Evolutionary conservation across 192 early-diverging fungal genomes (phyloP).

Genomic region (Spizellomyces punctatus): DNA sequence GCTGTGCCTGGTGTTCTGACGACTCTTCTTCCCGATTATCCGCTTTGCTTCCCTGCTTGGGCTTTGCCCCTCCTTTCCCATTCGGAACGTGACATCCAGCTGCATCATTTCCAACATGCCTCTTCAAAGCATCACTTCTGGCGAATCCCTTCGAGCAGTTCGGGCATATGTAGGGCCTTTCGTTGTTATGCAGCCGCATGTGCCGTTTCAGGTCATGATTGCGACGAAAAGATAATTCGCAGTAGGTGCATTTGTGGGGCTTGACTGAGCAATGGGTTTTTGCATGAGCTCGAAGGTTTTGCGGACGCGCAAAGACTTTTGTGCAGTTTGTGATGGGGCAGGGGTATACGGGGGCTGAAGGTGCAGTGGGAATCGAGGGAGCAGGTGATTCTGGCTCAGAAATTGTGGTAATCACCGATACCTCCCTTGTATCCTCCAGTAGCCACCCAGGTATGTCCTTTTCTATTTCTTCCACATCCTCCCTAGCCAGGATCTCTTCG

Average conservation of each 20-base stretch:
- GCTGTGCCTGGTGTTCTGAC: too few species aligned
- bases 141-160: constrained; percentile 26
- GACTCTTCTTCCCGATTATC: too few species aligned
- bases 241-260: constrained; percentile 15
- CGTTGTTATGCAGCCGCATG: constrained; percentile 36
- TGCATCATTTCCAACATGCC: constrained; percentile 15
- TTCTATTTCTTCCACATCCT: too few species aligned
- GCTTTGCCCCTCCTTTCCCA: too few species aligned
- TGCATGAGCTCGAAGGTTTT: constrained; percentile 61
- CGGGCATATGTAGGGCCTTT: constrained; percentile 34
- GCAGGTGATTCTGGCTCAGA: too few species aligned
- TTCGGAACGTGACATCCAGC: too few species aligned
- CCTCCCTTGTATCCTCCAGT: too few species aligned
- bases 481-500: too few species aligned
- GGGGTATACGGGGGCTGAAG: not conserved
- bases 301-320: constrained; percentile 56
- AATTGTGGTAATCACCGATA: too few species aligned
- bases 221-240: constrained; percentile 8
- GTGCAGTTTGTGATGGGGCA: constrained; percentile 57
- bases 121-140: constrained; percentile 32
- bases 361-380: too few species aligned
- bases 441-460: too few species aligned
- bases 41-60: too few species aligned
- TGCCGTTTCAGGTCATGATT: constrained; percentile 29
- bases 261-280: constrained; percentile 44